Evolutionary conservation across 768 basidiomycete genomes (phyloP).

Genomic region (Pulveroboletus ravenelii): DNA sequence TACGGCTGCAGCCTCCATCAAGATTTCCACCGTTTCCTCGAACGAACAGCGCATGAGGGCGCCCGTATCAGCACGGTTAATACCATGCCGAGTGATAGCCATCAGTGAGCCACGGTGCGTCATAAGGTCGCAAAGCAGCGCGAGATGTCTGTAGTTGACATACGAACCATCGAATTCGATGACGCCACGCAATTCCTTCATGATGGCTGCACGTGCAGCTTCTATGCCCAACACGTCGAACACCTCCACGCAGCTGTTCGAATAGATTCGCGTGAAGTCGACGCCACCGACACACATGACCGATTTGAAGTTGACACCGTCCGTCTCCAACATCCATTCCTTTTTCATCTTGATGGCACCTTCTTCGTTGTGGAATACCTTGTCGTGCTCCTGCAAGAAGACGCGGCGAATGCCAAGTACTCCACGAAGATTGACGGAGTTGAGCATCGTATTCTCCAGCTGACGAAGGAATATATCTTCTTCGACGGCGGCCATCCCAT

Average conservation of each 20-base stretch:
- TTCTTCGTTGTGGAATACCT: slow-evolving; percentile 56
- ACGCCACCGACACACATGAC: slow-evolving; percentile 96
- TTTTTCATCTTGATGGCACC: slow-evolving; percentile 60
- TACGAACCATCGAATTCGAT: slow-evolving; percentile 99
- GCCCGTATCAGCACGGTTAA: slow-evolving; percentile 98
- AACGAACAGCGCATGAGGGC: slow-evolving; percentile 98
- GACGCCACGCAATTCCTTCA: slow-evolving; percentile 90
- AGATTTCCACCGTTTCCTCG: slow-evolving; percentile 98
- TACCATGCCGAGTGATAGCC: slow-evolving; percentile 99
- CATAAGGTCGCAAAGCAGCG: slow-evolving; percentile 97
- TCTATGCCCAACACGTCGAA: slow-evolving; percentile 96
- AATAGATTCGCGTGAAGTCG: slow-evolving; percentile 89
- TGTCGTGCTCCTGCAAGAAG: slow-evolving; percentile 88
- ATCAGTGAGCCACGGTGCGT: slow-evolving; percentile 91
- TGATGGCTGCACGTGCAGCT: slow-evolving; percentile 89
- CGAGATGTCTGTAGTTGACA: slow-evolving; percentile 97
- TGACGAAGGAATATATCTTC: slow-evolving; percentile 97
- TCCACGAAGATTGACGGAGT: slow-evolving; percentile 91
- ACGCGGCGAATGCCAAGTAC: slow-evolving; percentile 88
- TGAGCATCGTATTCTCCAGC: slow-evolving; percentile 94
- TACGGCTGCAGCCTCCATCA: slow-evolving; percentile 97
- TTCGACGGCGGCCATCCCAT: slow-evolving; percentile 67
- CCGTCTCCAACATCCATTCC: slow-evolving; percentile 98
- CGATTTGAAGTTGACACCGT: slow-evolving; percentile 91
- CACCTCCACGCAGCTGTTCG: slow-evolving; percentile 94